These are phyloP conservation scores for Silene uniflora DNA, from an alignment of 148 eudicot genomes.

Conservation along the genomic window DNA sequence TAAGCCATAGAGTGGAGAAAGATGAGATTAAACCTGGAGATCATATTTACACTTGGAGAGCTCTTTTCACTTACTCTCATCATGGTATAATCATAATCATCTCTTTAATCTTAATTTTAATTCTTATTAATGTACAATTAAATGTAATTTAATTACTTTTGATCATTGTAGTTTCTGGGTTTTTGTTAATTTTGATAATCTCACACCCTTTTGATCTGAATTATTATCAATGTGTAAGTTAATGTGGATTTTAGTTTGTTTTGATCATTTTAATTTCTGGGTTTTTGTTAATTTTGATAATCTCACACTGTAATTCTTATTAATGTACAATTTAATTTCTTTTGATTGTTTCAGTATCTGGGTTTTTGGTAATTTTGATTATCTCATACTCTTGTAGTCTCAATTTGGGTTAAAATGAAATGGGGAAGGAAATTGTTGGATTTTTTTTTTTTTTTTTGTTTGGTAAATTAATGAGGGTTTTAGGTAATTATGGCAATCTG, in stretches of 20 bases:
- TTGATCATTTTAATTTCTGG: neutral
- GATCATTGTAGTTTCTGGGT: neutral
- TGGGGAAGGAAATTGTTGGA: neutral
- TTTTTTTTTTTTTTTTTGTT: no score
- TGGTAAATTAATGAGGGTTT: neutral
- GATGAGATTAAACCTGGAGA: constrained; percentile 75
- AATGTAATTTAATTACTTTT: neutral
- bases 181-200: neutral
- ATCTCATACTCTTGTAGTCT: neutral
- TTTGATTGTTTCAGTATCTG: neutral
- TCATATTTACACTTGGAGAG: constrained; percentile 95
- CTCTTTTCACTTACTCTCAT: constrained; percentile 90
- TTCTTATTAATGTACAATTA: no score
- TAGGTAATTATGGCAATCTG: neutral
- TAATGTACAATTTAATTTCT: neutral
- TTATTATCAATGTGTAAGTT: neutral
- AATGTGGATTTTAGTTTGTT: neutral
- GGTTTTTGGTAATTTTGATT: neutral
- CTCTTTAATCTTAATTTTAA: neutral
- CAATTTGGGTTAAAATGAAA: neutral
- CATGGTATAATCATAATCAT: constrained; percentile 71
- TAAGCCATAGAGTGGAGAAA: constrained; percentile 74
- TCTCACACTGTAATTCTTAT: neutral
- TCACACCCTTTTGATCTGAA: neutral
- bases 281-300: neutral